A percentile compares a stretch with the other conserved stretches of the same genome.
phyloP scores from a whole-genome alignment of 2,329 filamentous ascomycete genomes.

The Fusarium goolgardi region DNA sequence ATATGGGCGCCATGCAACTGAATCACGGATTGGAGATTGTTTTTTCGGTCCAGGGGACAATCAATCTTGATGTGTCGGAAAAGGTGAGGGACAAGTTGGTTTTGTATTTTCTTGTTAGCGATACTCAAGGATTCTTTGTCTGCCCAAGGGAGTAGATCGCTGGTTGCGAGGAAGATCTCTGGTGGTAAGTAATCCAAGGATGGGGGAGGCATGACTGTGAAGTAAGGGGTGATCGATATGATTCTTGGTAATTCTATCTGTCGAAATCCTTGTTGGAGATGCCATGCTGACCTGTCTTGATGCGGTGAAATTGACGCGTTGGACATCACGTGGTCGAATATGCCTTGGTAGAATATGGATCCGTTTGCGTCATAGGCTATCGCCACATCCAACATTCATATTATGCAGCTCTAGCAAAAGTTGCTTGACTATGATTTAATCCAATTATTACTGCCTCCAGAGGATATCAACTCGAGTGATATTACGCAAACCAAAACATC shows the following conservation, averaged over 20 bases:
- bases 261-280: too few relatives aligned
- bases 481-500: rapidly evolving
- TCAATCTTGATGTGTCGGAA: slow-evolving; percentile 6
- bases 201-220: not conserved
- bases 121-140: slow-evolving; percentile 6
- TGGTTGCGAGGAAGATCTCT: not conserved
- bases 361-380: slow-evolving; percentile 16
- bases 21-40: not conserved
- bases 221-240: not conserved
- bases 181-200: slow-evolving; percentile 1
- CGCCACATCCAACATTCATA: slow-evolving; percentile 1
- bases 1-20: not conserved
- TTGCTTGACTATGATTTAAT: not conserved
- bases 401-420: not conserved
- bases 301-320: not conserved
- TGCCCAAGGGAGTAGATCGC: not conserved
- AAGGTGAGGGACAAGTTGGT: not conserved
- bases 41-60: slow-evolving; percentile 8
- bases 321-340: not conserved
- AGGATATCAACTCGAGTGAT: rapidly evolving
- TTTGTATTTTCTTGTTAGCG: not conserved
- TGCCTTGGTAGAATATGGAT: slow-evolving; percentile 7
- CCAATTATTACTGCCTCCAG: rapidly evolving
- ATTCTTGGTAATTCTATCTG: not conserved
- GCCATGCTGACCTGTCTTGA: not conserved